phyloP scores from a whole-genome alignment of 139 green algal genomes.

The Monoraphidium neglectum region DNA sequence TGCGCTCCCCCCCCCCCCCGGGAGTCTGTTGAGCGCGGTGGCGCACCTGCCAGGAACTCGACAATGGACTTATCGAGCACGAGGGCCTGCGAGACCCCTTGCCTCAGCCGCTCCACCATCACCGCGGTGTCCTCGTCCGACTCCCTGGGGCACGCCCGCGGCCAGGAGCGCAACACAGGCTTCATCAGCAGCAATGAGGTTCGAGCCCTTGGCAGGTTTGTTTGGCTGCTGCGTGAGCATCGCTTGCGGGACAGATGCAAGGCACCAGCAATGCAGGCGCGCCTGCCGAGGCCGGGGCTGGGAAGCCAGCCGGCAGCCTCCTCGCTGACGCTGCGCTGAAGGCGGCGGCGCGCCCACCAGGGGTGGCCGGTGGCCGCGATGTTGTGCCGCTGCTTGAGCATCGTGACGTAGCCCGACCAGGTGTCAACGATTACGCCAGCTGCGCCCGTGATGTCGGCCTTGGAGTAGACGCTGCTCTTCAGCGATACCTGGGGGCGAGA shows the following conservation, averaged over 20 bases:
- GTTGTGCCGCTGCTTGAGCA: not conserved
- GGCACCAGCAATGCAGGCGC: not conserved
- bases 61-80: constrained; percentile 23
- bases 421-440: not conserved
- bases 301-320: not conserved
- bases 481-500: too few relatives aligned
- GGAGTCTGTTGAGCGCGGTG: not conserved
- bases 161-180: not conserved
- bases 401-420: not conserved
- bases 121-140: not conserved
- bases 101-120: constrained; percentile 10
- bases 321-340: not conserved
- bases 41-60: constrained; percentile 7
- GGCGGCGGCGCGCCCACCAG: constrained; percentile 6
- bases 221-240: not conserved
- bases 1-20: not conserved
- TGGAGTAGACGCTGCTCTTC: constrained; percentile 3
- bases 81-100: constrained; percentile 3
- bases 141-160: too few relatives aligned
- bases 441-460: constrained; percentile 6
- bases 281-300: not conserved
- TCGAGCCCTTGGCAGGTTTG: not conserved
- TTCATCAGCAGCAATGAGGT: not conserved
- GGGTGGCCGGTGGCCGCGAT: not conserved
- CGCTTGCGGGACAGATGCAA: not conserved